Evolutionary conservation across 495 filamentous ascomycete genomes (phyloP).

Genomic region (Aspergillus incahuasiensis): DNA sequence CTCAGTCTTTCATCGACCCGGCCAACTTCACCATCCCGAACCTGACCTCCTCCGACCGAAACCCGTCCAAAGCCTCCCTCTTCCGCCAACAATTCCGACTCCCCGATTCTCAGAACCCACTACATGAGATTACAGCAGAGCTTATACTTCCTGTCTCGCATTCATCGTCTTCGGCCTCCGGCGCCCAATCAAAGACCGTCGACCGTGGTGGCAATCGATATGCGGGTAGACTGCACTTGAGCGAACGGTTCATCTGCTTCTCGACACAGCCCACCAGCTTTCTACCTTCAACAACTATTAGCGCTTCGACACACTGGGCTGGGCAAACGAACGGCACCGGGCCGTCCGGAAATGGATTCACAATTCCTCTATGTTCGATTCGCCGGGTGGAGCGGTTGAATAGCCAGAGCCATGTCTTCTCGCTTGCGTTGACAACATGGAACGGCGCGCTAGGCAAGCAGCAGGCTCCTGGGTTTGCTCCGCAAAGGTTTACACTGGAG

Average conservation of each 20-base stretch:
- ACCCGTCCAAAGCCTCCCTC: constrained; percentile 84
- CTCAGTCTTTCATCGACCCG: constrained; percentile 87
- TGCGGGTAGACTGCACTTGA: constrained; percentile 87
- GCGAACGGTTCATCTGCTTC: constrained; percentile 92
- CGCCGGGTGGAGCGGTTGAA: constrained; percentile 87
- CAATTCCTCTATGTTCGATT: constrained; percentile 87
- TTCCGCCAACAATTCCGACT: constrained; percentile 97
- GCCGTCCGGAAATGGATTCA: constrained; percentile 95
- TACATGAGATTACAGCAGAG: constrained; percentile 95
- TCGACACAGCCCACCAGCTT: constrained; percentile 90
- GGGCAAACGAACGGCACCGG: constrained; percentile 87
- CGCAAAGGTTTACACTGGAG: constrained; percentile 83
- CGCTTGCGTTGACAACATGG: constrained; percentile 93
- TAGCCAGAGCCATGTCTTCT: constrained; percentile 85
- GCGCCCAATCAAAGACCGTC: constrained; percentile 57
- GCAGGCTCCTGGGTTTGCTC: constrained; percentile 51
- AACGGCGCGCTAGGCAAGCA: constrained; percentile 62
- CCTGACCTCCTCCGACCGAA: constrained; percentile 62
- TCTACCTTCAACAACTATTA: constrained; percentile 66
- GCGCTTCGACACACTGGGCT: constrained; percentile 71
- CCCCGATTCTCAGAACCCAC: constrained; percentile 81
- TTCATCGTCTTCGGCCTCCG: constrained; percentile 32
- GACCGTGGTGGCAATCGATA: constrained; percentile 71
- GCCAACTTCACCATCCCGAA: constrained; percentile 59
- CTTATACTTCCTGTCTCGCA: constrained; percentile 70